Conservation (phyloP, 75 land plant species). For the Adiantum capillusveneris region DNA sequence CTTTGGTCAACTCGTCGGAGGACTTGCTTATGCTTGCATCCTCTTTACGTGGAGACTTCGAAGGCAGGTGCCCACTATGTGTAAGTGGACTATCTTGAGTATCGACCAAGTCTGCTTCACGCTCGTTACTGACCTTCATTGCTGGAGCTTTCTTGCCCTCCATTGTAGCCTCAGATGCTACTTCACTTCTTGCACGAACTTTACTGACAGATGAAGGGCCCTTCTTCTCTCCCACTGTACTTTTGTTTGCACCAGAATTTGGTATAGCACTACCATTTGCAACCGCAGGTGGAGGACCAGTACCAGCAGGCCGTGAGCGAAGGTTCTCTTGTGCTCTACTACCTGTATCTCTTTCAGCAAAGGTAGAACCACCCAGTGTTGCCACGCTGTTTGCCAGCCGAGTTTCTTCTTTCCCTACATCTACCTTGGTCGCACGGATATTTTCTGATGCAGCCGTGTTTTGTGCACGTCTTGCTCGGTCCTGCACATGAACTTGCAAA, state of each 20-base stretch:
- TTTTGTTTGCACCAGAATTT: constrained; percentile 4
- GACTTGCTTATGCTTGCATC: constrained; percentile 9
- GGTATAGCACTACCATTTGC: constrained; percentile 33
- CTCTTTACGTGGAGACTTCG: constrained; percentile 57
- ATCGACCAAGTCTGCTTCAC: background rate
- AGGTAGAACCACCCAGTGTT: constrained; percentile 12
- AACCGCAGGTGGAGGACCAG: constrained; percentile 8
- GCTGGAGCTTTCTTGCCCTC: constrained; percentile 27
- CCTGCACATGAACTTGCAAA: background rate
- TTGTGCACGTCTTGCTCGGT: constrained; percentile 21
- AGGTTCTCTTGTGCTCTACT: constrained; percentile 23
- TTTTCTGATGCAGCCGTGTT: no score
- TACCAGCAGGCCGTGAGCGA: constrained; percentile 13
- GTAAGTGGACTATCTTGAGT: constrained; percentile 10
- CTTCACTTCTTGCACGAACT: no score
- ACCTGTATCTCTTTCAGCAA: constrained; percentile 28
- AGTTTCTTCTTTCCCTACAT: constrained; percentile 40
- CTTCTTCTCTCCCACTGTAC: background rate
- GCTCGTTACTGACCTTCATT: constrained; percentile 25
- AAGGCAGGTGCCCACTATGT: background rate
- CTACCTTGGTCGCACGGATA: constrained; percentile 11
- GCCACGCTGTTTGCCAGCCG: constrained; percentile 36
- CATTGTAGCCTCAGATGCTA: background rate
- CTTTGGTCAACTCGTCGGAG: constrained; percentile 15
- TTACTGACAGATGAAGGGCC: no score